Conservation (phyloP, 1,284 basidiomycete species). For the Porphyrellus sp. region DNA sequence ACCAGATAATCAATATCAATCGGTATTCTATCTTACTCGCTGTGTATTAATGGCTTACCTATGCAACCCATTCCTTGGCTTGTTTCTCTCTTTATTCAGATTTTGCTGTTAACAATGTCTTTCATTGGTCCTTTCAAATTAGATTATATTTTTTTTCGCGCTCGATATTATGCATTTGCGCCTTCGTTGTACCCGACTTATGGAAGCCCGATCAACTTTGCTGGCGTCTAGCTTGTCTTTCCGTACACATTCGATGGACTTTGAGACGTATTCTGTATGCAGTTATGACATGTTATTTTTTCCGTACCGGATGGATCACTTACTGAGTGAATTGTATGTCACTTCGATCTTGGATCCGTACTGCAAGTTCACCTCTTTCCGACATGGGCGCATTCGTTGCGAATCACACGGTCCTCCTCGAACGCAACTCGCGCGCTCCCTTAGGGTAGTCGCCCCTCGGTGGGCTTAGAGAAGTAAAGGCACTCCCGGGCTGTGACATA, state of each 20-base stretch:
- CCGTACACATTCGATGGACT: slow-evolving; percentile 1
- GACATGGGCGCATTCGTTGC: no score
- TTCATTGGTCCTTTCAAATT: neutral
- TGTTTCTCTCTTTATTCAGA: neutral
- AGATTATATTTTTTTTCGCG: slow-evolving; percentile 8
- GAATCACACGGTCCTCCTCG: no score
- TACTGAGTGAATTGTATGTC: slow-evolving; percentile 5
- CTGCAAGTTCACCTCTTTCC: neutral
- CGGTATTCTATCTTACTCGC: slow-evolving; percentile 27
- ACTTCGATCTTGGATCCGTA: neutral
- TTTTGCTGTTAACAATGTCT: slow-evolving; percentile 1
- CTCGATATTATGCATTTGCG: slow-evolving; percentile 8
- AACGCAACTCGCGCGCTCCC: no score
- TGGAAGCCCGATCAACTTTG: neutral
- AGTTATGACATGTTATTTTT: slow-evolving; percentile 1
- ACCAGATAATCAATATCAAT: slow-evolving; percentile 19
- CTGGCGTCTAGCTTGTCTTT: neutral
- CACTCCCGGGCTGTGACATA: no score
- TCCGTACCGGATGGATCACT: neutral
- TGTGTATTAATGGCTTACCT: slow-evolving; percentile 27
- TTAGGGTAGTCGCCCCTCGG: no score
- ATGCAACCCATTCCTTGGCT: slow-evolving; percentile 15
- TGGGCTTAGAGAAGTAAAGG: no score
- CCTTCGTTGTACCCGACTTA: neutral
- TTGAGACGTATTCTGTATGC: slow-evolving; percentile 7